Percentiles rank a stretch among this genome's conserved stretches.
These are phyloP conservation scores for Ganoderma sp. DNA, from an alignment of 1,284 basidiomycete genomes.

Conservation along the genomic window DNA sequence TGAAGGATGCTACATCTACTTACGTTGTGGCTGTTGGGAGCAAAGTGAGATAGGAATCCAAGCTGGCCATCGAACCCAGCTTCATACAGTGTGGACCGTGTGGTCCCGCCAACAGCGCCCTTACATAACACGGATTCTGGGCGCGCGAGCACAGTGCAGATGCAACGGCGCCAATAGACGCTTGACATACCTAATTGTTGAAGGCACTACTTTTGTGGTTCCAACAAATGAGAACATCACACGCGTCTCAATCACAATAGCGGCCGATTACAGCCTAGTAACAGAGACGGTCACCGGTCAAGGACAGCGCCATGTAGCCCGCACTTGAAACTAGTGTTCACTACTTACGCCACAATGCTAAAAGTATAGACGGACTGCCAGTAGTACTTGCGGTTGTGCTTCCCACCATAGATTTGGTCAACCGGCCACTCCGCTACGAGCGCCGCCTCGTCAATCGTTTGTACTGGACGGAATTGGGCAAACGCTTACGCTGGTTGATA, in stretches of 20 bases:
- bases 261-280: not conserved
- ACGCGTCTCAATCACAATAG: not conserved
- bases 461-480: no score
- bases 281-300: not conserved
- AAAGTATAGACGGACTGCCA: constrained; percentile 8
- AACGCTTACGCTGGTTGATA: not conserved
- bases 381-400: constrained; percentile 5
- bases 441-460: not conserved
- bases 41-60: not conserved
- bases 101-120: no score
- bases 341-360: constrained; percentile 1
- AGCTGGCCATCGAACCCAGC: not conserved
- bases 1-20: not conserved
- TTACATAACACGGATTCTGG: no score
- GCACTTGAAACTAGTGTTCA: not conserved
- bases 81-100: not conserved
- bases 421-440: constrained; percentile 8
- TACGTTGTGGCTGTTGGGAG: not conserved
- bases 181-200: not conserved
- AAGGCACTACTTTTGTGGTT: not conserved
- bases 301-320: not conserved
- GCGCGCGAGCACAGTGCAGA: not conserved
- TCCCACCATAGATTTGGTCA: constrained; percentile 6
- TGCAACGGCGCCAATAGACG: not conserved
- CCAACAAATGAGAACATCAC: not conserved